These are phyloP conservation scores for Mortierella claussenii DNA, from an alignment of 192 early-diverging fungal species.

Conservation along the genomic window DNA sequence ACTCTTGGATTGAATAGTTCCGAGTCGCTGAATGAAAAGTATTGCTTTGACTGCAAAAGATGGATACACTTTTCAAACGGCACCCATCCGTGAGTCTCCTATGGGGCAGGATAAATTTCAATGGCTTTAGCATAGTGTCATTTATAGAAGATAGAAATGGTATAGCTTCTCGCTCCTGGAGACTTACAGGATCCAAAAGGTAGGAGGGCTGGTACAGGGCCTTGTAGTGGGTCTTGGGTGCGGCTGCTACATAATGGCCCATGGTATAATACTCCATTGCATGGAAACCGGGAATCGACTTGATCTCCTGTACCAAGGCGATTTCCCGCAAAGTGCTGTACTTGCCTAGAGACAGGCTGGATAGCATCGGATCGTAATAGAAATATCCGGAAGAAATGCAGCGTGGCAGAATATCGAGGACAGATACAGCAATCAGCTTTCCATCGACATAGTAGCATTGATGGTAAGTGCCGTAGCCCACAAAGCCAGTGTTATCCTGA, in stretches of 20 bases:
- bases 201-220: conserved; percentile 85
- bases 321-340: conserved; percentile 90
- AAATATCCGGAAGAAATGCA: conserved; percentile 95
- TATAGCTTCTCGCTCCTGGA: no score
- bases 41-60: conserved; percentile 63
- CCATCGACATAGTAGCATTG: conserved; percentile 90
- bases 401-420: conserved; percentile 89
- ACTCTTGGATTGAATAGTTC: conserved; percentile 44
- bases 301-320: conserved; percentile 66
- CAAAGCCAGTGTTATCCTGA: conserved; percentile 12
- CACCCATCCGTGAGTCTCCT: conserved; percentile 61
- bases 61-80: conserved; percentile 60
- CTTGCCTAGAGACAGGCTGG: conserved; percentile 81
- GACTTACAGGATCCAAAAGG: conserved; percentile 75
- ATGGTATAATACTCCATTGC: conserved; percentile 88
- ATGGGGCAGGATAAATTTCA: no score
- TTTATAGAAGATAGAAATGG: no score
- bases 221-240: conserved; percentile 95
- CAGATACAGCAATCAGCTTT: conserved; percentile 84
- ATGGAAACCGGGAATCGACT: conserved; percentile 49
- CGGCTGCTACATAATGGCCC: conserved; percentile 92
- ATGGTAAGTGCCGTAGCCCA: conserved; percentile 84
- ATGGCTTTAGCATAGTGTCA: no score
- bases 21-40: conserved; percentile 56
- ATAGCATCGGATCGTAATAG: conserved; percentile 89